A percentile compares a stretch with the other conserved stretches of the same genome.
Evolutionary conservation across 2,329 filamentous ascomycete species (phyloP).

Genomic region (Exophiala calicioides): DNA sequence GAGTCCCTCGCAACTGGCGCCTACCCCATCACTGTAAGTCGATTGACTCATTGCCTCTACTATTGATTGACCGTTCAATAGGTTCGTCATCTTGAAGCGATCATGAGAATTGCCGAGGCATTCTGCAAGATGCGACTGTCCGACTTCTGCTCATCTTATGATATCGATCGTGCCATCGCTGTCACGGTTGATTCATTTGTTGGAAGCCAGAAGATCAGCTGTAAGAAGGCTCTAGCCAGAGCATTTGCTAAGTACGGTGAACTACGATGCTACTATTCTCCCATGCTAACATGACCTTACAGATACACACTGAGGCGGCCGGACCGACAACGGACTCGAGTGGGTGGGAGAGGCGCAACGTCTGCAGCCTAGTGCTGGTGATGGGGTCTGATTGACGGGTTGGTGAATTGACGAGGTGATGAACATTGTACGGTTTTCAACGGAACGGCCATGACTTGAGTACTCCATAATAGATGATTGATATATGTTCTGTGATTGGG

Average conservation of each 20-base stretch:
- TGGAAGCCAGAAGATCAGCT: conserved; percentile 92
- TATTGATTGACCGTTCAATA: conserved; percentile 39
- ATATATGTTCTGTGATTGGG: background rate
- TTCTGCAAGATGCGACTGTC: conserved; percentile 99
- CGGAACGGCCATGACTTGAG: background rate
- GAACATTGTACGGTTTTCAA: background rate
- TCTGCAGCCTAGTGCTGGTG: too few relatives aligned
- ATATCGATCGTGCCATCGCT: conserved; percentile 95
- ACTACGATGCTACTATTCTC: background rate
- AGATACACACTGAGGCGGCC: conserved; percentile 31
- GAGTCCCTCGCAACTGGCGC: conserved; percentile 92
- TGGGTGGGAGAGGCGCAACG: conserved; percentile 9
- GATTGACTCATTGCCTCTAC: background rate
- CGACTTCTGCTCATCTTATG: conserved; percentile 84
- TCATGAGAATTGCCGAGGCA: conserved; percentile 89
- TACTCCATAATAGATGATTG: background rate
- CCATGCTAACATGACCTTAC: conserved; percentile 7
- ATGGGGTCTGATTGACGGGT: conserved; percentile 5
- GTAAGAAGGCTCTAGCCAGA: conserved; percentile 90
- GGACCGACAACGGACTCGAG: conserved; percentile 20
- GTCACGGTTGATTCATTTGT: conserved; percentile 97
- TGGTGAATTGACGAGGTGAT: conserved; percentile 3
- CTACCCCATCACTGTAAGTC: conserved; percentile 92
- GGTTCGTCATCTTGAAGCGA: conserved; percentile 96
- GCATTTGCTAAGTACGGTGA: conserved; percentile 94